Conservation (phyloP, 768 basidiomycete genomes). For the Chlorophyllum brunneum region DNA sequence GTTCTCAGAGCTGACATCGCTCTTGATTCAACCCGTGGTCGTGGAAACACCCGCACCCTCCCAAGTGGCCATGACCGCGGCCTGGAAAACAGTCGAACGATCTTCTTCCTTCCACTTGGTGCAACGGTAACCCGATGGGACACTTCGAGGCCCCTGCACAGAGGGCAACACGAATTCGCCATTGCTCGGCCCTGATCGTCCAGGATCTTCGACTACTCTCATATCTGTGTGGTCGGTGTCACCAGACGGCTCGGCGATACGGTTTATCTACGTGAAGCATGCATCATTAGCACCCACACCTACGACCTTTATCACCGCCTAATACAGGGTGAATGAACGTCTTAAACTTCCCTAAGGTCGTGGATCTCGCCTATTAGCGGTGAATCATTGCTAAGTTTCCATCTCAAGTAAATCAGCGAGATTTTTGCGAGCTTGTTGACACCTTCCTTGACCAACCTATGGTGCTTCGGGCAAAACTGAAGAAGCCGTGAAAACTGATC, state of each 20-base stretch:
- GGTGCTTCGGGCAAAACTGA: background rate
- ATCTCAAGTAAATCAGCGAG: conserved; percentile 8
- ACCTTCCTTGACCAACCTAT: background rate
- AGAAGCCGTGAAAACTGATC: conserved; percentile 1
- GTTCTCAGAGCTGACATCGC: background rate
- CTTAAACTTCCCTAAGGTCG: too few relatives aligned
- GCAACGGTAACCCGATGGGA: too few relatives aligned
- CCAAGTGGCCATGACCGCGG: background rate
- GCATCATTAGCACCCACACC: background rate
- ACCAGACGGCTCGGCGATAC: conserved; percentile 9
- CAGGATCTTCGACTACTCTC: background rate
- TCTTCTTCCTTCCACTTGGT: background rate
- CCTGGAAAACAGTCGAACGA: background rate
- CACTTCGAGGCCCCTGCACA: too few relatives aligned
- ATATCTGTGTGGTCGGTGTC: too few relatives aligned
- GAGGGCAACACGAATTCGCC: too few relatives aligned
- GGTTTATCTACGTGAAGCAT: background rate
- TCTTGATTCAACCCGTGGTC: conserved; percentile 1
- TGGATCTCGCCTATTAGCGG: too few relatives aligned
- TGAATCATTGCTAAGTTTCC: too few relatives aligned
- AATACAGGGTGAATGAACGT: too few relatives aligned
- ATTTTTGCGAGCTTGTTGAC: conserved; percentile 5
- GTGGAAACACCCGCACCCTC: background rate
- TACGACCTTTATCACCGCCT: background rate
- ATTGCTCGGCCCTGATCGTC: too few relatives aligned